A percentile compares a stretch with the other conserved stretches of the same genome.
These are phyloP conservation scores for Marchantia polymorpha DNA, from an alignment of 225 moss, liverwort and hornwort genomes.

Conservation along the genomic window DNA sequence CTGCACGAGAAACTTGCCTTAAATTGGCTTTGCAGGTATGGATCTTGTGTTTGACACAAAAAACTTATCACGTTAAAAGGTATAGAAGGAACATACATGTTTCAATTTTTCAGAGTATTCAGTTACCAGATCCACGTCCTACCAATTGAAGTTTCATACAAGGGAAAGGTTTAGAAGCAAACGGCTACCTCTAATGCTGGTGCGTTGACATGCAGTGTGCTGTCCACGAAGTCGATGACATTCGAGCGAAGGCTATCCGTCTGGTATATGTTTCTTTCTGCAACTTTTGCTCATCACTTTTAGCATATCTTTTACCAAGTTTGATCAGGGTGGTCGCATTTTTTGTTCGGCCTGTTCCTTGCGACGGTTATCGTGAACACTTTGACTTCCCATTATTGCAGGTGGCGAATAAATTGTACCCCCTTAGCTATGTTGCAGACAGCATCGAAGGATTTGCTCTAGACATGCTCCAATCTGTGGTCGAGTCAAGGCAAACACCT, in stretches of 20 bases:
- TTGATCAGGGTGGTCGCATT: not conserved
- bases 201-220: constrained; percentile 75
- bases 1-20: constrained; percentile 77
- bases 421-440: constrained; percentile 72
- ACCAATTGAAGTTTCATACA: not conserved
- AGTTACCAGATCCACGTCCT: too few relatives aligned
- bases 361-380: not conserved
- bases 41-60: not conserved
- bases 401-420: constrained; percentile 98
- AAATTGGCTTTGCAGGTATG: constrained; percentile 83
- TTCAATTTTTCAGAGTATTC: too few relatives aligned
- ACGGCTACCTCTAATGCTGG: not conserved
- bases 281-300: not conserved
- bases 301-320: not conserved
- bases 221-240: constrained; percentile 91
- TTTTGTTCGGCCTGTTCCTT: not conserved
- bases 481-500: constrained; percentile 42
- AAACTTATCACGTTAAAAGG: not conserved
- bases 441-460: constrained; percentile 81
- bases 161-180: not conserved
- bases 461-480: constrained; percentile 81
- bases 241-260: constrained; percentile 93
- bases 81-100: too few relatives aligned
- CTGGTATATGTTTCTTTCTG: constrained; percentile 47
- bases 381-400: constrained; percentile 26